Conservation (phyloP, 495 filamentous ascomycete species). For the Geopyxis carbonaria region DNA sequence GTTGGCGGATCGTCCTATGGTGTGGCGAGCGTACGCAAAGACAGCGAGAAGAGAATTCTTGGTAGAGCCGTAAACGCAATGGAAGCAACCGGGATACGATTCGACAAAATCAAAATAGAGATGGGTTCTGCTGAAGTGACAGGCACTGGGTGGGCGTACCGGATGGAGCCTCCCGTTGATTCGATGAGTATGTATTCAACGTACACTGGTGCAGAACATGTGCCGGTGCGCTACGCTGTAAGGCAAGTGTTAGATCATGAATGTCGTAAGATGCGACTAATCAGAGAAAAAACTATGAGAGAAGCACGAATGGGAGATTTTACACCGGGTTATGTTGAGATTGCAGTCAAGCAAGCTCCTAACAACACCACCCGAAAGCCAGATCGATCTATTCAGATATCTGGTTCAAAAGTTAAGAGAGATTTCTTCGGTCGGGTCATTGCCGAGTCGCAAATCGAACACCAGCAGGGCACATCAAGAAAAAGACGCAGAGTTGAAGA, state of each 20-base stretch:
- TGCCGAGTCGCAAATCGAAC: constrained; percentile 29
- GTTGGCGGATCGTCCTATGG: constrained; percentile 52
- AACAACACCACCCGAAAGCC: constrained; percentile 25
- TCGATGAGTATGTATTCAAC: not conserved
- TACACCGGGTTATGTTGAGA: constrained; percentile 20
- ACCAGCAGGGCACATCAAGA: constrained; percentile 24
- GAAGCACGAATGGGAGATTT: constrained; percentile 35
- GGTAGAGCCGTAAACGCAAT: constrained; percentile 62
- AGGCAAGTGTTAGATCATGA: constrained; percentile 86
- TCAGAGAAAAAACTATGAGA: constrained; percentile 40
- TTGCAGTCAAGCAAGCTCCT: constrained; percentile 13
- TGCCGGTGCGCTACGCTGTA: constrained; percentile 70
- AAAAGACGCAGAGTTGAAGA: constrained; percentile 22
- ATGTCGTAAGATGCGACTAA: constrained; percentile 48
- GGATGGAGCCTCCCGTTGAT: constrained; percentile 76
- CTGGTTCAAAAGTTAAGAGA: constrained; percentile 38
- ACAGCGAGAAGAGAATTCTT: constrained; percentile 65
- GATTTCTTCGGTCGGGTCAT: constrained; percentile 77
- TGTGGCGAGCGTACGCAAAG: constrained; percentile 70
- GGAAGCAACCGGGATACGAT: constrained; percentile 56
- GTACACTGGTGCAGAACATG: constrained; percentile 24
- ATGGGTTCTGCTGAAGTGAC: constrained; percentile 26
- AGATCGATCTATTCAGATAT: not conserved
- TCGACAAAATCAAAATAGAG: constrained; percentile 69
- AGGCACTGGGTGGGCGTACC: constrained; percentile 57